Conservation (phyloP, 306 rosid species). For the Cicer judaicum region DNA sequence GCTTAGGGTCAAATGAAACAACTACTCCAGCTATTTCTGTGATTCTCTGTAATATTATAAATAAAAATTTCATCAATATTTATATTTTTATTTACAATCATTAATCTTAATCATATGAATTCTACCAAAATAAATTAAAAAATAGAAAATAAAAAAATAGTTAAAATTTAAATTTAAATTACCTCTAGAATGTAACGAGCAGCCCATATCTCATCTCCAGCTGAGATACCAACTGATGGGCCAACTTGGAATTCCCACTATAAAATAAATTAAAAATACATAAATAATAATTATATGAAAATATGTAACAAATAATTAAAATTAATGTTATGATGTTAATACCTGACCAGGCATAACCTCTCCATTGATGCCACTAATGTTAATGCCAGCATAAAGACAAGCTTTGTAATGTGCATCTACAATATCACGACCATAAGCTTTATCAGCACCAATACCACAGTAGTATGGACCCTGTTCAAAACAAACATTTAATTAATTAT, state of each 20-base stretch:
- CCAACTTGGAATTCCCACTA: constrained; percentile 77
- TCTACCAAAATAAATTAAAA: neutral
- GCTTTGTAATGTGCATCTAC: constrained; percentile 79
- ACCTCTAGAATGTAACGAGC: constrained; percentile 70
- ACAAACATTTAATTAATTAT: constrained; percentile 3
- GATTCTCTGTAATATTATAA: constrained; percentile 49
- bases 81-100: neutral
- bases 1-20: constrained; percentile 68
- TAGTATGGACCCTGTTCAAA: constrained; percentile 64
- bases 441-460: constrained; percentile 73
- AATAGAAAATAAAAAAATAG: neutral
- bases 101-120: constrained; percentile 12
- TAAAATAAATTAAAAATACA: neutral
- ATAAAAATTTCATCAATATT: constrained; percentile 27
- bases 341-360: constrained; percentile 87
- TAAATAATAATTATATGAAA: neutral
- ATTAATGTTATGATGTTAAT: neutral
- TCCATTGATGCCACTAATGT: constrained; percentile 73
- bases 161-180: neutral
- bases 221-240: constrained; percentile 60
- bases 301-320: neutral
- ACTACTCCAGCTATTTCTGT: constrained; percentile 62
- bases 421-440: constrained; percentile 76
- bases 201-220: constrained; percentile 67
- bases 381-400: constrained; percentile 68